These are phyloP conservation scores for Tetracentron sinense DNA, from an alignment of 164 flowering plant genomes.

Conservation along the genomic window DNA sequence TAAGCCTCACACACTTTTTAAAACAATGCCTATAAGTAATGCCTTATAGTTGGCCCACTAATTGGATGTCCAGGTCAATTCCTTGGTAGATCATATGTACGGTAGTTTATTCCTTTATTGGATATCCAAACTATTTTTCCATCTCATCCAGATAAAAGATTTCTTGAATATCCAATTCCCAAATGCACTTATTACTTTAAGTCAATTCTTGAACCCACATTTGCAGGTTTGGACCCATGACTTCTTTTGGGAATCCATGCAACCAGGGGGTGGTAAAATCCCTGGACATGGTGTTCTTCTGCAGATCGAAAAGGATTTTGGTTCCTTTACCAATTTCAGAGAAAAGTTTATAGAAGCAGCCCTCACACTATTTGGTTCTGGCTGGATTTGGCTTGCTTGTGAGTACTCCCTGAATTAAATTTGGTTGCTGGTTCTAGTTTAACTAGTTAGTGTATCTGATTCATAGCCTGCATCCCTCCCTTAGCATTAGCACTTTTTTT, in stretches of 20 bases:
- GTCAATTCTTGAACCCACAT: not conserved
- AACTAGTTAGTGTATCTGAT: not conserved
- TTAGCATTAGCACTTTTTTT: not conserved
- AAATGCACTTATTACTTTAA: not conserved
- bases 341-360: slow-evolving; percentile 71
- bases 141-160: not conserved
- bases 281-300: slow-evolving; percentile 70
- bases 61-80: no score
- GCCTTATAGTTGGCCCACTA: no score
- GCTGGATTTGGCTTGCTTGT: slow-evolving; percentile 98
- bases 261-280: slow-evolving; percentile 81
- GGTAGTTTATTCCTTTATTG: not conserved
- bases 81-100: not conserved
- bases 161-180: not conserved
- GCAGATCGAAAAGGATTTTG: slow-evolving; percentile 92
- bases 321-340: slow-evolving; percentile 68
- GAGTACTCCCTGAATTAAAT: slow-evolving; percentile 22
- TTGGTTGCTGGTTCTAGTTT: not conserved
- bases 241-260: slow-evolving; percentile 99
- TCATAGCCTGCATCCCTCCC: not conserved
- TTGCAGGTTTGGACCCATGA: slow-evolving; percentile 94
- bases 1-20: no score
- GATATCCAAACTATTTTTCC: not conserved
- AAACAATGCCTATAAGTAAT: no score
- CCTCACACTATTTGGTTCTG: slow-evolving; percentile 74